Evolutionary conservation across 129 eudicot genomes (phyloP).

Genomic region (Flaveria robusta): DNA sequence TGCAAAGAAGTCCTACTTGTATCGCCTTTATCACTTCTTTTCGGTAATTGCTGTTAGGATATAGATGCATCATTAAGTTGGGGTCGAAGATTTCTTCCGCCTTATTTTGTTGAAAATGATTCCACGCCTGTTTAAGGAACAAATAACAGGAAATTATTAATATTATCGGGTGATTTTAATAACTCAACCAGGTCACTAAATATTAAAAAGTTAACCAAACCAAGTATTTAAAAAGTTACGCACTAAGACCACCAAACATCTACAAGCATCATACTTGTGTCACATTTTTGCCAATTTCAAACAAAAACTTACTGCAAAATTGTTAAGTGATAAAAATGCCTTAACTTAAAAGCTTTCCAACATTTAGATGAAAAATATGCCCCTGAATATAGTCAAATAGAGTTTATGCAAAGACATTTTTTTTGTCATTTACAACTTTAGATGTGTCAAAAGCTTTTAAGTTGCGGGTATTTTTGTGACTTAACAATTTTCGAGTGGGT

Average conservation of each 20-base stretch:
- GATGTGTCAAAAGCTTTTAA: background rate
- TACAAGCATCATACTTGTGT: background rate
- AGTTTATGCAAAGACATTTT: background rate
- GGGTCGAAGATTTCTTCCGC: slow-evolving; percentile 7
- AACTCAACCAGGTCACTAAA: too few relatives aligned
- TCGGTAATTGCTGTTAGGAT: background rate
- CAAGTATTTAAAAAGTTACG: too few relatives aligned
- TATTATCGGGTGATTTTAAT: background rate
- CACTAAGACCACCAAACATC: too few relatives aligned
- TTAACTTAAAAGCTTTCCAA: background rate
- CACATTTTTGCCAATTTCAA: background rate
- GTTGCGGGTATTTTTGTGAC: background rate
- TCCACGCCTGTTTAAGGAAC: background rate
- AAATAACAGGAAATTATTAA: background rate
- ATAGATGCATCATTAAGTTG: slow-evolving; percentile 17
- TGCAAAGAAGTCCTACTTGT: slow-evolving; percentile 23
- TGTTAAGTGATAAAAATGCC: background rate
- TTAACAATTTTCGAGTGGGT: background rate
- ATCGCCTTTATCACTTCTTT: slow-evolving; percentile 4
- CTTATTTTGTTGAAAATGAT: slow-evolving; percentile 16
- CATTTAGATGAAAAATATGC: background rate
- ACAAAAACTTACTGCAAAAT: background rate
- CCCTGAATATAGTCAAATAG: background rate
- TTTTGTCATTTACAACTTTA: background rate
- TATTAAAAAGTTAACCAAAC: too few relatives aligned